These are phyloP conservation scores for Mycena leptocephala DNA, from an alignment of 768 basidiomycete species.

Conservation along the genomic window DNA sequence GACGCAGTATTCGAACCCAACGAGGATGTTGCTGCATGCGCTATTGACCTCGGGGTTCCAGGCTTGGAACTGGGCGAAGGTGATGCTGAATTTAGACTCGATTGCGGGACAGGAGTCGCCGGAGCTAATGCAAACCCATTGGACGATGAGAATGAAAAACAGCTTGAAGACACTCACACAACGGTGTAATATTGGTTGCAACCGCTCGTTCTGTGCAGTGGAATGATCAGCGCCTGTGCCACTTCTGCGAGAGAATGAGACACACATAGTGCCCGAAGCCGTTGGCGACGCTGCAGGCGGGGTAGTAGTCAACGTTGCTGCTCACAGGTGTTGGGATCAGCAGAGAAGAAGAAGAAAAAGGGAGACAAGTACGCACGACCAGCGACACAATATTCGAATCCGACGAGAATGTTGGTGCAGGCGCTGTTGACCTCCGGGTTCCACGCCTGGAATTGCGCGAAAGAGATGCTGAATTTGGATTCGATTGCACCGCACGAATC, in stretches of 20 bases:
- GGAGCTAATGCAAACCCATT: not conserved
- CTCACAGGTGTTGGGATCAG: not conserved
- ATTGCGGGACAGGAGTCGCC: not conserved
- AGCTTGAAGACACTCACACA: not conserved
- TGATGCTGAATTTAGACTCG: not conserved
- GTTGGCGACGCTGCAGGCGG: not conserved
- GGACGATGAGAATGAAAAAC: not conserved
- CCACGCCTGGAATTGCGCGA: not conserved
- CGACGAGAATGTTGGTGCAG: not conserved
- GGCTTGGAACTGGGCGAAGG: not conserved
- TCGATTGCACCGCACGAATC: not conserved
- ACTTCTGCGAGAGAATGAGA: not conserved
- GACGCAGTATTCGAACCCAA: not conserved
- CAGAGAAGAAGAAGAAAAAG: not conserved
- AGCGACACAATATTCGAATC: not conserved
- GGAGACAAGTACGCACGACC: not conserved
- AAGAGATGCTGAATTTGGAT: not conserved
- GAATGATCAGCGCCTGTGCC: not conserved
- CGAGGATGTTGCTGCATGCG: not conserved
- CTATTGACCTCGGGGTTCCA: not conserved
- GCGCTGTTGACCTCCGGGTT: not conserved
- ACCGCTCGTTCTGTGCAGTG: not conserved
- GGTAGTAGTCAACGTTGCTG: not conserved
- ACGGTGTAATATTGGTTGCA: not conserved
- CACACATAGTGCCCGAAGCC: not conserved